Conservation (phyloP, 2,329 filamentous ascomycete species). For the Pezicula radicicola region DNA sequence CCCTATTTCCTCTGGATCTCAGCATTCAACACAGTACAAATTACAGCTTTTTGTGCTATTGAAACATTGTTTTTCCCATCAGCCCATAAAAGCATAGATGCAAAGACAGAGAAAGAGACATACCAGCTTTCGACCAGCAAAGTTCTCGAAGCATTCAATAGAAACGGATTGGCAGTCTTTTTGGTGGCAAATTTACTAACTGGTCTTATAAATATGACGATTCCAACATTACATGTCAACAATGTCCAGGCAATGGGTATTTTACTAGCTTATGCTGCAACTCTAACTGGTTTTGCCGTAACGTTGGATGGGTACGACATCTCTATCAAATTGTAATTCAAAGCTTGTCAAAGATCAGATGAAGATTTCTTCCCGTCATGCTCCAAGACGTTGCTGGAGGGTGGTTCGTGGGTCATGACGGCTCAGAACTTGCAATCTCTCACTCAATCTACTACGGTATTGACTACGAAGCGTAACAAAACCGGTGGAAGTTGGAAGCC, state of each 20-base stretch:
- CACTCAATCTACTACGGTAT: too few species aligned
- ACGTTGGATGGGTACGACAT: constrained; percentile 62
- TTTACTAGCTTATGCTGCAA: constrained; percentile 67
- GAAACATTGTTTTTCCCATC: constrained; percentile 77
- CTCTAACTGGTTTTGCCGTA: constrained; percentile 66
- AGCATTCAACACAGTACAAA: constrained; percentile 85
- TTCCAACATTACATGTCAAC: constrained; percentile 75
- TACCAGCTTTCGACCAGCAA: constrained; percentile 71
- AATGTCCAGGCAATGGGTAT: constrained; percentile 67
- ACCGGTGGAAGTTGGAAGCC: too few species aligned
- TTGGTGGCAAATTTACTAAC: constrained; percentile 86
- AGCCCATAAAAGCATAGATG: constrained; percentile 56
- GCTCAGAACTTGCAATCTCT: too few species aligned
- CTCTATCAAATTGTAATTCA: constrained; percentile 64
- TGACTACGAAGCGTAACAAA: too few species aligned
- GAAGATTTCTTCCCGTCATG: not conserved
- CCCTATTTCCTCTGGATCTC: constrained; percentile 91
- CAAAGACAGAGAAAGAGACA: constrained; percentile 58
- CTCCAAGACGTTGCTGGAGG: too few species aligned
- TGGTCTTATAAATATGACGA: constrained; percentile 80
- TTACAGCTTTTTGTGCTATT: constrained; percentile 73
- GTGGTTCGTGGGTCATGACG: too few species aligned
- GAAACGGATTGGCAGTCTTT: constrained; percentile 84
- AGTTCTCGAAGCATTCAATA: constrained; percentile 81
- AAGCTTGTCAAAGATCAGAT: not conserved